These are phyloP conservation scores for Globisporangium barbulae DNA, from an alignment of 352 stramenopile genomes.

Conservation along the genomic window DNA sequence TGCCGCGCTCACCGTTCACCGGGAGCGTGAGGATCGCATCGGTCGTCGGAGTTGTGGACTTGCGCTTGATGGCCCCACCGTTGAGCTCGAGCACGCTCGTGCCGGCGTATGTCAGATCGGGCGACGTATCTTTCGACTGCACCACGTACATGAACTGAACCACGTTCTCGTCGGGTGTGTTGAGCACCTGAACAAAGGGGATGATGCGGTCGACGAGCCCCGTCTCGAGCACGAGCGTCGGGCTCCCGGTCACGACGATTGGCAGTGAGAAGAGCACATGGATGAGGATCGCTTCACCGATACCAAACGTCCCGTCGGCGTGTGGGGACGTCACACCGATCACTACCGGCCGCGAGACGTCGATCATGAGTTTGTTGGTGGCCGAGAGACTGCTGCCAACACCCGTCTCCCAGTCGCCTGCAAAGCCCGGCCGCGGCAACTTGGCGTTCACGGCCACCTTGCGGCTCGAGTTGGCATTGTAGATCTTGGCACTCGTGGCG, in stretches of 20 bases:
- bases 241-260: constrained; percentile 50
- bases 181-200: constrained; percentile 38
- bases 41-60: constrained; percentile 47
- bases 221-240: constrained; percentile 65
- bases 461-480: constrained; percentile 44
- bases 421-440: constrained; percentile 44
- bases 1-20: constrained; percentile 48
- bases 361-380: constrained; percentile 45
- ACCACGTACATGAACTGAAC: constrained; percentile 74
- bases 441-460: constrained; percentile 32
- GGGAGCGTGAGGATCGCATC: constrained; percentile 48
- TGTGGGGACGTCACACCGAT: constrained; percentile 54
- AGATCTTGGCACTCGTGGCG: constrained; percentile 24
- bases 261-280: constrained; percentile 71
- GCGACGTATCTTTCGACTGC: constrained; percentile 61
- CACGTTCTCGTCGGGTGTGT: constrained; percentile 27
- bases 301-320: constrained; percentile 61
- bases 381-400: constrained; percentile 56
- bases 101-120: constrained; percentile 59
- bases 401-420: constrained; percentile 57
- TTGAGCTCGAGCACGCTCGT: constrained; percentile 54
- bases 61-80: constrained; percentile 49
- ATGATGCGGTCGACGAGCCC: constrained; percentile 59
- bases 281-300: constrained; percentile 67
- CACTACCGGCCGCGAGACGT: constrained; percentile 47